Evolutionary conservation across 202 grass and related monocot genomes (phyloP), one percentile per base, ranked within the genome.

Genomic region (Setaria viridis): DNA sequence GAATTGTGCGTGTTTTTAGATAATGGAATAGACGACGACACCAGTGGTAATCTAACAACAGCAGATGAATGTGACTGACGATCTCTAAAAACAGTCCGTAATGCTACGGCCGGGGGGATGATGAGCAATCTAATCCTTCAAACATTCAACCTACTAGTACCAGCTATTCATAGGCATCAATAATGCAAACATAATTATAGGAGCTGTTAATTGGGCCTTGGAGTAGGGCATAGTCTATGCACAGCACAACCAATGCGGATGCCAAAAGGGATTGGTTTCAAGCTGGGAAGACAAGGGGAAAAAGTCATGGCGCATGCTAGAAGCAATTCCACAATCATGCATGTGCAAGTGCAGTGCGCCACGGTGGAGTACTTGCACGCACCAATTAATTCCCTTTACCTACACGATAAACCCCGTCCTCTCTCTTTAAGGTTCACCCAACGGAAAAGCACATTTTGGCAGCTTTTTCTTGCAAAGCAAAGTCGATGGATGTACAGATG

Each of bases 401-500:
- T 67, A 33, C 67, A 83, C 74, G 80, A 83, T 90, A 87, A 90
- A 83, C 49, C 49, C 51, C 74, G 20, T 41, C 47, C 42, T 43
- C n/a, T 42, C n/a, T 66, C 62, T 74, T 68, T 83, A 74, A 83
- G 74, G 49, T 83, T 86, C 74, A 86, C 80, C 84, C 67, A 74
- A 87, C 80, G 50, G 45, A 76, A 90, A 87, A 90, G 84, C 84
- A 60, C 74, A 78, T 43, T 86, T 79, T 83, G 88, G 59, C 84
- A 83, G 88, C 88, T 74, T 90, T 90, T 87, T 60, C 74, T 51
- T 79, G 74, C n/a, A 74, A 90, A 87, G 88, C 88, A 83, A 83
- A 90, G 88, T 64, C 64, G 83, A 54, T 66, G 39, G 56, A 83
- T 79, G 43, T 71, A 67, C 74, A 41, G 37, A 76, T 77, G 70